Base-by-base conservation (phyloP, 2,329 filamentous ascomycete genomes). In the Penicillium sp. region DNA sequence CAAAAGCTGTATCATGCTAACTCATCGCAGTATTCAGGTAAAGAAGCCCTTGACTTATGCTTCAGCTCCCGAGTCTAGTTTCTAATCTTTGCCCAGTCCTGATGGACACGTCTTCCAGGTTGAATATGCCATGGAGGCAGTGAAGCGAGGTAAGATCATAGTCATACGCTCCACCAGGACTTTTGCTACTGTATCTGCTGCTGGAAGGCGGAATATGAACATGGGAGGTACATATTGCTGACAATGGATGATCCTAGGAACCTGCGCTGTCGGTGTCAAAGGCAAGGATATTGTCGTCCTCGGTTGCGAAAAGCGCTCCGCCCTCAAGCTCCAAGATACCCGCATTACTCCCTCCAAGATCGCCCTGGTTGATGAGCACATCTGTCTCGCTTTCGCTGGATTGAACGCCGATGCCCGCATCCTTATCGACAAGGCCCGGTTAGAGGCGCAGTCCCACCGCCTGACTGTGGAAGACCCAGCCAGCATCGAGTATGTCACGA, bases 41-140 rank as follows among this genome's bases (percentile, higher is more conserved):
- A 76, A 51, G 58, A 37, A 18, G 38, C 28, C 30, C 51, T 43
- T 30, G 35, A 31, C 30, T 41, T 4, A 13, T 44, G 46, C 50
- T 63, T 9, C 41, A 57, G 53, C 47, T 55, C n/a, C 35, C 42
- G 36, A 16, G 14, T 33, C 9, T 12, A n/a, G 49, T 50, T 57
- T 63, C 77, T 84, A 72, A 86, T 69, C 33, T n/a, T 40, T 40
- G 12, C 50, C 68, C 97, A 44, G 92, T 82, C 93, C 93, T 67
- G 93, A 99, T 77, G 93, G 93, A 75, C 93, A 99, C 79, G 93
- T 99, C 66, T 99, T 99, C 78, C 93, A 99, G 76, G 93, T 99
- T 67, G 93, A 99, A 81, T 99, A 99, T 82, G 93, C 93, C 49
- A 87, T 95, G 62, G 93, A 99, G 77, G 93, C 93, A 61, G 93